Evolutionary conservation across 352 stramenopile species (phyloP).

Genomic region (Vaucheria bursata): DNA sequence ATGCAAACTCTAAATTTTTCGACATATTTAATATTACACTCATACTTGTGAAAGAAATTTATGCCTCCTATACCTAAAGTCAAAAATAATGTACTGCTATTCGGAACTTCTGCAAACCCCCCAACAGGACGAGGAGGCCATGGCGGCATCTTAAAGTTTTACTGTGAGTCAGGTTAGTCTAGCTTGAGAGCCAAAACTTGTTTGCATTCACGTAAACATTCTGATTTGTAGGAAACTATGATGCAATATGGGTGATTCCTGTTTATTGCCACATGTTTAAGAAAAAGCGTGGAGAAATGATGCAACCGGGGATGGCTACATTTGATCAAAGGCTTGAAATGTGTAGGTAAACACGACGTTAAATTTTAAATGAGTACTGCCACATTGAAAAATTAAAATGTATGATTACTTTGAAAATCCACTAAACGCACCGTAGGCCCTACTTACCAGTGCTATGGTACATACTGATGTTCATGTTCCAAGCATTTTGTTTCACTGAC

Average conservation of each 20-base stretch:
- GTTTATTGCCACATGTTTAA: constrained; percentile 44
- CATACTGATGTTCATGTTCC: neutral
- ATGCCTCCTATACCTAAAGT: too few relatives aligned
- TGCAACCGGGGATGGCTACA: constrained; percentile 13
- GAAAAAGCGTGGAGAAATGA: constrained; percentile 21
- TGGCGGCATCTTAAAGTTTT: constrained; percentile 39
- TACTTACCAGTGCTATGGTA: neutral
- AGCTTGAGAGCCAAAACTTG: too few relatives aligned
- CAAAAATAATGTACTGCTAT: constrained; percentile 27
- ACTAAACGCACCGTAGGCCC: neutral
- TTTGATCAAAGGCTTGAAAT: constrained; percentile 43
- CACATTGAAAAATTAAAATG: too few relatives aligned
- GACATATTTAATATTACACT: too few relatives aligned
- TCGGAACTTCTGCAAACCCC: constrained; percentile 40
- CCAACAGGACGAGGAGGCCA: constrained; percentile 34
- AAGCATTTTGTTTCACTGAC: too few relatives aligned
- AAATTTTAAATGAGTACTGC: neutral
- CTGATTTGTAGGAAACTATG: constrained; percentile 28
- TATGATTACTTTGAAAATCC: neutral
- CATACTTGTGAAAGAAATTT: too few relatives aligned
- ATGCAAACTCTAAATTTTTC: too few relatives aligned
- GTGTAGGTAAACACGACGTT: constrained; percentile 22
- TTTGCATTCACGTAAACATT: neutral
- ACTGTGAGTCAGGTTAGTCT: constrained; percentile 19
- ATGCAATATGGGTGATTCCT: constrained; percentile 35